Percentiles rank a stretch among this genome's conserved stretches.
These are phyloP conservation scores for Amorphotheca resinae DNA, from an alignment of 495 filamentous ascomycete genomes.

Conservation along the genomic window DNA sequence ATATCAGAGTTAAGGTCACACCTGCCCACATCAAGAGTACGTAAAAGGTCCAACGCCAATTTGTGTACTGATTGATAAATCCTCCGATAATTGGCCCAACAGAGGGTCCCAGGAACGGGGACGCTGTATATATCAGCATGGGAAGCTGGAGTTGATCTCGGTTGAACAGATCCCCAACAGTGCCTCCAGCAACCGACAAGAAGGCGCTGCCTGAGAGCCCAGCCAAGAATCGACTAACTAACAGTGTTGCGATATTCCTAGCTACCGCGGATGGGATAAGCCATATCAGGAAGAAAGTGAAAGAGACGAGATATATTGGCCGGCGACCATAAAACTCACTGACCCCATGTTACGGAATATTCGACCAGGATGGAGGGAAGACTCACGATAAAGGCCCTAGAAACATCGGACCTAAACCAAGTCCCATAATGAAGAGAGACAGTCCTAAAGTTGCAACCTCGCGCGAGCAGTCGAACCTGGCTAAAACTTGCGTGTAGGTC, in stretches of 20 bases:
- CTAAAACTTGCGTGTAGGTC: constrained; percentile 70
- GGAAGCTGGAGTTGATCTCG: constrained; percentile 57
- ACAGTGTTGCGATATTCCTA: constrained; percentile 68
- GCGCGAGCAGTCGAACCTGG: constrained; percentile 58
- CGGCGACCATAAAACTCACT: constrained; percentile 76
- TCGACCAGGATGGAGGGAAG: not conserved
- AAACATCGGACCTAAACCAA: constrained; percentile 61
- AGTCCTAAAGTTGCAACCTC: constrained; percentile 69
- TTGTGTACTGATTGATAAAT: constrained; percentile 58
- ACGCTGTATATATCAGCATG: constrained; percentile 48
- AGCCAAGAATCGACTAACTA: constrained; percentile 72
- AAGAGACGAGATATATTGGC: constrained; percentile 71
- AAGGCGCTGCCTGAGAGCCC: constrained; percentile 82
- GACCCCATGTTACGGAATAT: constrained; percentile 26
- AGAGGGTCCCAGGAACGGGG: constrained; percentile 65
- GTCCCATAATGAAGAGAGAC: constrained; percentile 67
- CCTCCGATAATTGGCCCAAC: constrained; percentile 46
- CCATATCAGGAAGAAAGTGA: constrained; percentile 71
- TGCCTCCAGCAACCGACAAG: constrained; percentile 79
- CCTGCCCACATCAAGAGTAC: constrained; percentile 72
- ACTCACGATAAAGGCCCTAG: constrained; percentile 45
- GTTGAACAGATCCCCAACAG: constrained; percentile 79
- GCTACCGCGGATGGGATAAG: constrained; percentile 83
- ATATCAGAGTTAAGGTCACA: constrained; percentile 45
- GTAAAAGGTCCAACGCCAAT: constrained; percentile 90